Evolutionary conservation across 495 filamentous ascomycete species (phyloP), one percentile per base, ranked within the genome.

Genomic region (Neurospora hispaniola): DNA sequence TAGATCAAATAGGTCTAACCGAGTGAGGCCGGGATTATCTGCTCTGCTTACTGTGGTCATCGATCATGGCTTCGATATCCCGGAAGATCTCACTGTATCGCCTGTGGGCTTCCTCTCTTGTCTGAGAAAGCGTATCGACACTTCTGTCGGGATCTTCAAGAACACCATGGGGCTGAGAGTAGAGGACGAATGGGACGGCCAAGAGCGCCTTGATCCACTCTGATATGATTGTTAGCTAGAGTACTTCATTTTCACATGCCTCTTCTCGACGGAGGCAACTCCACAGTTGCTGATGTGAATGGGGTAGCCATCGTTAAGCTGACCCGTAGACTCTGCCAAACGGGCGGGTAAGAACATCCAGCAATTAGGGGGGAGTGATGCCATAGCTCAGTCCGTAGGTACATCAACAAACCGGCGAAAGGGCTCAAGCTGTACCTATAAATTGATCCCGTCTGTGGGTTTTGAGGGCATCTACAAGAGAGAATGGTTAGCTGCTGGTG

Each of bases 101-200:
- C 27, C 90, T 86, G 75, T 96, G 93, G 54, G 91, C 89, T 75
- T 88, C 87, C 69, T 84, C 84, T 8, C 90, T 88, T 83, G 89
- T 90, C 40, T 89, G 83, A 10, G 88, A 84, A 66, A 92, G 87
- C 43, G 82, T 87, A 43, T 44, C 35, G 72, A 20, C 71, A 87
- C 85, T 75, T 86, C 86, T 38, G 85, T 84, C 35, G 7, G 78
- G 73, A 0, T 87, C 81, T 69, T 93, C 88, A 74, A 92, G 93
- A 41, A 93, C 86, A 18, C 92, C 92, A 1, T 93, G 95, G 8
- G 96, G 96, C 80, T 98, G 94, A 12, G 94, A 97, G 80, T 97
- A 94, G 69, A 99, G 88, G 69, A 99, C 95, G 79, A 99, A 99
- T 0, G 96, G 96, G 0, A 98, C 95, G 1, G 96, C 96, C 4